Conservation (phyloP, 441 rosid genomes). For the Gossypium lobatum region DNA sequence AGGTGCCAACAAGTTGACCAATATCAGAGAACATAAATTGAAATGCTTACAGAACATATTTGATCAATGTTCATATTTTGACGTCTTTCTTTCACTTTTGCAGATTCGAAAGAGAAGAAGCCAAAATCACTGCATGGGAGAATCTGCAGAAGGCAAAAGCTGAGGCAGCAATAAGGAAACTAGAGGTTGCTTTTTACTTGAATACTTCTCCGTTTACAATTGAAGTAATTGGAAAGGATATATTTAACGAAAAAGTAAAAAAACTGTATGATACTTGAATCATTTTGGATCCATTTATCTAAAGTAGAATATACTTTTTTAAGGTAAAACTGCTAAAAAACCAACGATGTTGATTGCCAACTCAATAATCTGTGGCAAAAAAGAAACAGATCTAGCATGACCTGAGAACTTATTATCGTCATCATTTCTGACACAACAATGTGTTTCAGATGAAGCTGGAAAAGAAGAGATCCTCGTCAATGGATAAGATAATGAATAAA, state of each 20-base stretch:
- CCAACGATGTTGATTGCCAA: background rate
- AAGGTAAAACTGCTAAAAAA: background rate
- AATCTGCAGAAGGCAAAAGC: slow-evolving; percentile 94
- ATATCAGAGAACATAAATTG: background rate
- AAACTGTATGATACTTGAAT: too few relatives aligned
- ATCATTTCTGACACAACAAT: slow-evolving; percentile 10
- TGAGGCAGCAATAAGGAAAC: slow-evolving; percentile 78
- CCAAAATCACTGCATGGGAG: slow-evolving; percentile 91
- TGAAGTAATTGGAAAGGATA: background rate
- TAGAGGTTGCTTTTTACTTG: slow-evolving; percentile 47
- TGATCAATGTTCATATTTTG: background rate
- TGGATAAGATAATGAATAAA: slow-evolving; percentile 90
- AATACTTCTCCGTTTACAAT: background rate
- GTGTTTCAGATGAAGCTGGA: slow-evolving; percentile 86
- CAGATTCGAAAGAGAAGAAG: slow-evolving; percentile 79
- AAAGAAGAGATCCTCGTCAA: slow-evolving; percentile 82
- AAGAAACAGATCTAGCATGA: background rate
- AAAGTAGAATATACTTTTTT: background rate
- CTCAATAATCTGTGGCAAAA: background rate
- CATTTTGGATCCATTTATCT: background rate
- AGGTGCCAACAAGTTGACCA: background rate
- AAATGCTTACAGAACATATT: background rate
- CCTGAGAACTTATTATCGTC: background rate
- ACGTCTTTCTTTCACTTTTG: slow-evolving; percentile 11
- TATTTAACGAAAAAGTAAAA: background rate